Evolutionary conservation across 73 alveolate species (phyloP), one percentile per base, ranked within the genome.

Genomic region (Paraurostyla sp.): DNA sequence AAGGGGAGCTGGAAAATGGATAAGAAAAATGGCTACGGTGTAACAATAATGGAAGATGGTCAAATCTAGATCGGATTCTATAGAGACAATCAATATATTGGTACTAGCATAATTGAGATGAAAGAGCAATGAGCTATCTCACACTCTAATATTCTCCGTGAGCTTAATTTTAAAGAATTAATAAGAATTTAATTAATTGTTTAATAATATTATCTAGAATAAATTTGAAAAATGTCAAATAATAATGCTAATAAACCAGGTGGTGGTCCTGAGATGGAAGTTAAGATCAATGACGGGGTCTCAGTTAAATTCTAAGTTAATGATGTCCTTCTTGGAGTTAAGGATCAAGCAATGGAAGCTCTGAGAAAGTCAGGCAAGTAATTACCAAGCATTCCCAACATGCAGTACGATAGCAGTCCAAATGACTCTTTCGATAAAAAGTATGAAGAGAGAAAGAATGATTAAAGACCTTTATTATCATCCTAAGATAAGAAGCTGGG

Each of bases 41-140:
- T 81, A 0, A 83, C 80, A 73, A 80, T 80, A 54, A 82, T 91
- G 94, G 88, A 91, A 43, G 93, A 84, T 85, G 97, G 97, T 16
- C 73, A 85, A 48, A 22, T 78, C 15, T 93, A 93, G 52, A 73
- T 23, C 57, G 97, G 97, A 23, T 80, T 75, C 16, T 93, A 76
- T 91, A 65, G 50, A 50, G 78, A 91, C 4, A 96, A 92, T 86
- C 73, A 91, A 83, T 71, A 18, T 42, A 20, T 3, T 11, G 63
- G 65, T 48, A n/a, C 43, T 56, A 46, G 15, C 58, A 46, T 46
- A 20, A 20, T 16, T 16, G 58, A 46, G 20, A 15, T 16, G 58
- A 20, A 20, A 46, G 58, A 46, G 22, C 58, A 46, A 46, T 16
- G 58, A 46, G 20, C 15, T 20, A 15, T 46, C 20, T 16, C 20